Percentiles rank a stretch among this genome's conserved stretches.
These are phyloP conservation scores for Nasturtium officinale DNA, from an alignment of 345 rosid genomes.

Conservation along the genomic window DNA sequence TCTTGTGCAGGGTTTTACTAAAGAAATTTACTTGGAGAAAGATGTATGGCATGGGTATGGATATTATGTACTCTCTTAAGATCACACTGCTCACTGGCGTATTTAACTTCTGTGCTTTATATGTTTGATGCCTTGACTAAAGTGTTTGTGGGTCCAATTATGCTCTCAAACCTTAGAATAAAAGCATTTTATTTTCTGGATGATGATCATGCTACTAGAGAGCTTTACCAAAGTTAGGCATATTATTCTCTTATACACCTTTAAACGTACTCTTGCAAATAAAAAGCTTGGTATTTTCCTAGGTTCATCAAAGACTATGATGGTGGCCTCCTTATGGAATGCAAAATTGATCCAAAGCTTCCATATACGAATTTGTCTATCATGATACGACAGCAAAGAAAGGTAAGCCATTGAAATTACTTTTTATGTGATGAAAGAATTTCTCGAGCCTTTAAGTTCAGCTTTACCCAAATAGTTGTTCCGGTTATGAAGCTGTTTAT, in stretches of 20 bases:
- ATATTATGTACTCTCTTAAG: conserved; percentile 31
- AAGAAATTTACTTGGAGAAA: conserved; percentile 97
- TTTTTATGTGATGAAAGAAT: not conserved
- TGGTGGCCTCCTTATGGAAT: conserved; percentile 99
- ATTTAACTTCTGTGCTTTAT: conserved; percentile 3
- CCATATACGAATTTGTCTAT: conserved; percentile 91
- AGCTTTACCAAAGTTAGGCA: conserved; percentile 1
- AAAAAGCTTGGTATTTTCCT: conserved; percentile 26
- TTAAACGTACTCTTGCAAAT: conserved; percentile 14
- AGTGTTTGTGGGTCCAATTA: not conserved
- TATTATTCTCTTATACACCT: conserved; percentile 1
- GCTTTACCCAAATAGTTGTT: not conserved
- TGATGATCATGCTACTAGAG: conserved; percentile 21
- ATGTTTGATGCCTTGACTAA: conserved; percentile 21
- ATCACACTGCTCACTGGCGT: not conserved
- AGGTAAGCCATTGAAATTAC: conserved; percentile 48
- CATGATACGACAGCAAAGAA: conserved; percentile 90
- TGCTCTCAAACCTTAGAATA: conserved; percentile 9
- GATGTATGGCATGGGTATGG: conserved; percentile 98
- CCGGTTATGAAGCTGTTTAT: conserved; percentile 1
- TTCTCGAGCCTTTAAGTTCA: conserved; percentile 11
- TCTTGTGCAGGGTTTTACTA: conserved; percentile 84
- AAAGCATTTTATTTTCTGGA: conserved; percentile 3
- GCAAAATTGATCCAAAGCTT: conserved; percentile 96
- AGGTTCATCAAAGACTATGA: conserved; percentile 98